Evolutionary conservation across 2,329 filamentous ascomycete genomes (phyloP), one percentile per base, ranked within the genome.

Genomic region (Xylariaceae sp.): DNA sequence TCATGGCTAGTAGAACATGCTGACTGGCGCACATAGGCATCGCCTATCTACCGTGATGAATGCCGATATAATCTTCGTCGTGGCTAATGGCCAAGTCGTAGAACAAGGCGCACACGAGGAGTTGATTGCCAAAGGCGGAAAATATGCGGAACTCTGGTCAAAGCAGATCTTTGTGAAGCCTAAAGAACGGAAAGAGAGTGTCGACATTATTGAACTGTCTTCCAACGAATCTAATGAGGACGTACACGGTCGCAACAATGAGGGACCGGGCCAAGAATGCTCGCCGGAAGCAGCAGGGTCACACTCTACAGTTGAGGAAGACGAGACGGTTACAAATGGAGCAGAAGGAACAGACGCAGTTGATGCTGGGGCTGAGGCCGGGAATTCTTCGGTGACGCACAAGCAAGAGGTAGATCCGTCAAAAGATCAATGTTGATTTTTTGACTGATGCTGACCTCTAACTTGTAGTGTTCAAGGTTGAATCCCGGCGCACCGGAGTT

Each of bases 21-120:
- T 69, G 59, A 71, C 45, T 69, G 58, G 71, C 41, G 41, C 17
- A 13, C 7, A 37, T 0, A 86, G 83, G 0, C 87, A 89, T 69
- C 82, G 87, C 8, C 75, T 90, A 23, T 88, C 87, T 0, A 90
- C 88, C 0, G 85, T 90, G 57, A 85, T 87, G 75, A 86, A 86
- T 63, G 85, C 86, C 2, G 85, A 89, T 65, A 77, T 80, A 23
- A 88, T 89, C 60, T 79, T 88, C 55, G 87, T 89, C 8, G 78
- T 89, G 50, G 78, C 82, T 49, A 77, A 84, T 55, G 87, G 87
- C 9, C 75, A 80, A 63, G 79, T 89, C 53, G 76, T 83, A n/a
- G 86, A 89, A 68, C 77, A 83, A 64, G 87, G 87, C 7, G 80
- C 73, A 45, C 87, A 89, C 60, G 77, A 82, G 4, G 78, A 83